phyloP scores from a whole-genome alignment of 164 flowering plant genomes.

The Kalanchoe fedtschenkoi region DNA sequence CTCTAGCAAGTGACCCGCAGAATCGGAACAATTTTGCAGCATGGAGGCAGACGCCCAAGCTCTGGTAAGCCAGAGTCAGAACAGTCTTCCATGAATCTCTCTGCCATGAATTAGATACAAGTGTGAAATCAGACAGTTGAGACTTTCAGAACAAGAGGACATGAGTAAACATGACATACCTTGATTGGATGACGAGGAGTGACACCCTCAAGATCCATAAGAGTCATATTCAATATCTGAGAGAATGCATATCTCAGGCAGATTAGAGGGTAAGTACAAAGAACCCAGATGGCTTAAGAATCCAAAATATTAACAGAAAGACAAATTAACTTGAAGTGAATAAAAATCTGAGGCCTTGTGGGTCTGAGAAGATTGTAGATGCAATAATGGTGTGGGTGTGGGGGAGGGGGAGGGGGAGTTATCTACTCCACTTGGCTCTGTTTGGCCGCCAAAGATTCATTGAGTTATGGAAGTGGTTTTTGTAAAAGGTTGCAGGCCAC shows the following conservation, averaged over 20 bases:
- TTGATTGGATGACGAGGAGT: background rate
- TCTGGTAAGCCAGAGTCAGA: too few relatives aligned
- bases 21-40: constrained; percentile 49
- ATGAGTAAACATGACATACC: constrained; percentile 1
- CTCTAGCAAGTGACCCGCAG: constrained; percentile 50
- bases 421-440: constrained; percentile 7
- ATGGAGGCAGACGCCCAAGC: constrained; percentile 66
- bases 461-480: constrained; percentile 6
- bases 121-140: too few relatives aligned
- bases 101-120: too few relatives aligned
- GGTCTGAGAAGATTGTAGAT: background rate
- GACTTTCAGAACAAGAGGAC: background rate
- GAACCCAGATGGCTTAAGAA: constrained; percentile 10
- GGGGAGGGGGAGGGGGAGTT: too few relatives aligned
- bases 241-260: constrained; percentile 9
- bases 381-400: background rate
- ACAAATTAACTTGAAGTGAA: background rate
- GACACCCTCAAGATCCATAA: constrained; percentile 3
- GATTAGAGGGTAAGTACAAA: constrained; percentile 1
- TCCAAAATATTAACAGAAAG: constrained; percentile 1
- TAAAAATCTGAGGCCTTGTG: constrained; percentile 1
- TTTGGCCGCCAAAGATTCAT: background rate
- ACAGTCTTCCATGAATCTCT: too few relatives aligned
- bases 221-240: constrained; percentile 9
- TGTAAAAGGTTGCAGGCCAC: constrained; percentile 7